These are phyloP conservation scores for Solanum hybrid DNA, from an alignment of 305 asterid species.

Conservation along the genomic window DNA sequence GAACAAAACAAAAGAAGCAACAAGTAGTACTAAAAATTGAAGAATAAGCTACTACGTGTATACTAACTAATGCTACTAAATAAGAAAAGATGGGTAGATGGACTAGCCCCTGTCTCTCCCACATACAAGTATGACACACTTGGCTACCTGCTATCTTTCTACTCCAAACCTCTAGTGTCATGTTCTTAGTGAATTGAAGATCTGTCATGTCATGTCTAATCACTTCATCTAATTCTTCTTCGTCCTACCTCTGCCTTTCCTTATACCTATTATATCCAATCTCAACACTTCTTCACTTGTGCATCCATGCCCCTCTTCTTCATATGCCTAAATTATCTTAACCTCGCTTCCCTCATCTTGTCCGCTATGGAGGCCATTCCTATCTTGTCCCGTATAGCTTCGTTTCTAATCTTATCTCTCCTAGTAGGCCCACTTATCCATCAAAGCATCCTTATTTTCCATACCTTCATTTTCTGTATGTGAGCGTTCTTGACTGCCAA, in stretches of 20 bases:
- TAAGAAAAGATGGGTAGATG: no score
- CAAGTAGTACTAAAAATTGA: no score
- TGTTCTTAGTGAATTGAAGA: not conserved
- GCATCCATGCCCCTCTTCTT: not conserved
- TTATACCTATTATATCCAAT: not conserved
- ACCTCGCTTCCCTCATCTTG: not conserved
- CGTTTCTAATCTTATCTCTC: not conserved
- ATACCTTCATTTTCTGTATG: not conserved
- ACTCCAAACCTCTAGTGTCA: not conserved
- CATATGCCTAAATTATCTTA: not conserved
- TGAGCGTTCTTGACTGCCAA: not conserved
- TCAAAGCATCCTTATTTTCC: not conserved
- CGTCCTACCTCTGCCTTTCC: not conserved
- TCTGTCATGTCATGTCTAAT: not conserved
- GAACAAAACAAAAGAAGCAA: no score
- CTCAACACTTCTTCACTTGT: not conserved
- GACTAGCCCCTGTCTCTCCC: not conserved
- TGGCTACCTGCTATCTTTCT: not conserved
- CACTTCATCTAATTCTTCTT: not conserved
- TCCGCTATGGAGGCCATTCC: not conserved
- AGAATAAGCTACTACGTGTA: no score
- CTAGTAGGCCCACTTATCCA: not conserved
- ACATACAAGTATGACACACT: not conserved
- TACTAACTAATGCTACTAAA: no score
- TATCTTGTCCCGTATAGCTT: not conserved